Evolutionary conservation across 805 yeast species (phyloP).

Genomic region (Monosporozyma solicola): DNA sequence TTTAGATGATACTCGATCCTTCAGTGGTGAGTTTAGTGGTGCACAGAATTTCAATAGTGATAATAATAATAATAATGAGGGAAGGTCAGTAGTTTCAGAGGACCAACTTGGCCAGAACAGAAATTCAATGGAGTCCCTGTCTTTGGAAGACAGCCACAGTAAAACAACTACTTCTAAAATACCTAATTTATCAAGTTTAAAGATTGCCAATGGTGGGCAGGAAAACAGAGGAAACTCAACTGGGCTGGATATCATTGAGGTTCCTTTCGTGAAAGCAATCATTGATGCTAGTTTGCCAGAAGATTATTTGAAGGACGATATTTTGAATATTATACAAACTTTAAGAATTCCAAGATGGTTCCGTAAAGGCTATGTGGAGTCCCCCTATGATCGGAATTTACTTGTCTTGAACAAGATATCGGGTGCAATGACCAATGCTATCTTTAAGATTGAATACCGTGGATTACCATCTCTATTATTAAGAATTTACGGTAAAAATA

Average conservation of each 20-base stretch:
- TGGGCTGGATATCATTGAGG: constrained; percentile 24
- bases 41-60: not conserved
- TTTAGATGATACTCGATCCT: constrained; percentile 6
- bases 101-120: not conserved
- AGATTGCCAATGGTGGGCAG: constrained; percentile 5
- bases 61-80: not conserved
- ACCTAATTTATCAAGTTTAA: constrained; percentile 6
- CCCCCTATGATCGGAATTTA: constrained; percentile 32
- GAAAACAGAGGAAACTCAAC: constrained; percentile 4
- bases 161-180: not conserved
- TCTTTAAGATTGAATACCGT: constrained; percentile 65
- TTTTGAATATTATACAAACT: constrained; percentile 52
- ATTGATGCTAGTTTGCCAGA: constrained; percentile 71
- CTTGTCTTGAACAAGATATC: constrained; percentile 59
- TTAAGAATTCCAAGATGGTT: constrained; percentile 77
- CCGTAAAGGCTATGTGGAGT: constrained; percentile 29
- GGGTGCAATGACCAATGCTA: constrained; percentile 91
- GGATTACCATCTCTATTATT: constrained; percentile 55
- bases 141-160: not conserved
- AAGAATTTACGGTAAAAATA: constrained; percentile 84
- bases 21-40: not conserved
- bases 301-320: constrained; percentile 80
- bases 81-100: not conserved
- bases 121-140: not conserved
- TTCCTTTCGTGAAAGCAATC: constrained; percentile 44